phyloP scores from a whole-genome alignment of 768 basidiomycete species.

The Tylopilus sp. region DNA sequence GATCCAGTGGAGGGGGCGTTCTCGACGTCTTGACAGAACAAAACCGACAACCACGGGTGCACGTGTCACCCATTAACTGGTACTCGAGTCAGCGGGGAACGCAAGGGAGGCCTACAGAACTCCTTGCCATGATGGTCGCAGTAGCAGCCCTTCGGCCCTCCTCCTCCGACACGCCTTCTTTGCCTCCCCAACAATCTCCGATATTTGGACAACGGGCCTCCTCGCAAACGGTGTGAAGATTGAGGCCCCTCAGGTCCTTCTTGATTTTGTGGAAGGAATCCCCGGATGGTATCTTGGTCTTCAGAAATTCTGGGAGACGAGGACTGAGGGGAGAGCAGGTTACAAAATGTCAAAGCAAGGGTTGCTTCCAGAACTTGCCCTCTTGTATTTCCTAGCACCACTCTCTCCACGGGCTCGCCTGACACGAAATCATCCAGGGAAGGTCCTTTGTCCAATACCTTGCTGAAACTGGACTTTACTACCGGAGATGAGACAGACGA shows the following conservation, averaged over 20 bases:
- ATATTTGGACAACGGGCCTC: constrained; percentile 99
- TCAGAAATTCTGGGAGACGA: constrained; percentile 81
- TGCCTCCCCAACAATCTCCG: constrained; percentile 99
- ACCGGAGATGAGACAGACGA: constrained; percentile 30
- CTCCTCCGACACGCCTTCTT: constrained; percentile 56
- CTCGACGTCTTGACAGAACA: constrained; percentile 95
- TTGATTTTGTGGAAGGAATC: constrained; percentile 89
- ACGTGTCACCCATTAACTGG: constrained; percentile 98
- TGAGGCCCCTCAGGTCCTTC: constrained; percentile 88
- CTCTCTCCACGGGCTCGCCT: constrained; percentile 49
- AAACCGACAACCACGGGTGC: constrained; percentile 96
- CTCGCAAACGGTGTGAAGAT: constrained; percentile 95
- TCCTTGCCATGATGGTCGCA: constrained; percentile 93
- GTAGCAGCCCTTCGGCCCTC: constrained; percentile 84
- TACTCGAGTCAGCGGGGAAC: constrained; percentile 6
- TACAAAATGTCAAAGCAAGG: background rate
- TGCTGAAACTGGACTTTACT: constrained; percentile 43
- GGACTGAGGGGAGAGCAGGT: constrained; percentile 46
- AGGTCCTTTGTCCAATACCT: constrained; percentile 62
- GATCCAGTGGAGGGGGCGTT: constrained; percentile 85
- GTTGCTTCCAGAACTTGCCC: constrained; percentile 45
- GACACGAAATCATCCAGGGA: constrained; percentile 79
- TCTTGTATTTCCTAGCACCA: constrained; percentile 69
- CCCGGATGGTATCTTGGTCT: constrained; percentile 90
- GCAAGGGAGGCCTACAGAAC: background rate